A percentile compares a stretch with the other conserved stretches of the same genome.
Evolutionary conservation across 805 yeast genomes (phyloP).

Genomic region (Suhomyces sp.): DNA sequence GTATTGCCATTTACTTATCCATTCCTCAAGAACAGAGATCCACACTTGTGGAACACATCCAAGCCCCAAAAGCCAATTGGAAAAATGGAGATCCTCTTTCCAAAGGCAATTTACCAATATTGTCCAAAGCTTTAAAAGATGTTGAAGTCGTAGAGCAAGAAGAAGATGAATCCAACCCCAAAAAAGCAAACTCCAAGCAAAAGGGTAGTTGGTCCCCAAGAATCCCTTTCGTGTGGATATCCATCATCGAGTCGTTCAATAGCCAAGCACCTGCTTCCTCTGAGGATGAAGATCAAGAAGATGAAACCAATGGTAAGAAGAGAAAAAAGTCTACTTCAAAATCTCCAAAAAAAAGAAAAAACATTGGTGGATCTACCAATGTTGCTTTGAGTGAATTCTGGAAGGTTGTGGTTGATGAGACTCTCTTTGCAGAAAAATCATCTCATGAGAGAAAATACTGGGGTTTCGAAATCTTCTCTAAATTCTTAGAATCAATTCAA

Average conservation of each 20-base stretch:
- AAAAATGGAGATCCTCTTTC: constrained; percentile 68
- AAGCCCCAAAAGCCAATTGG: constrained; percentile 49
- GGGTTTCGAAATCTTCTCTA: constrained; percentile 74
- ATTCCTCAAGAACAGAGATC: constrained; percentile 37
- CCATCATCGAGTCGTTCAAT: constrained; percentile 48
- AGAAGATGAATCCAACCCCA: constrained; percentile 28
- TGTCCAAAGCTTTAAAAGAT: constrained; percentile 67
- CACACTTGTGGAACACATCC: constrained; percentile 10
- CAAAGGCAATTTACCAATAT: constrained; percentile 60
- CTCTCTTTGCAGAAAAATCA: constrained; percentile 70
- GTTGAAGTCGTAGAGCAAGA: constrained; percentile 41
- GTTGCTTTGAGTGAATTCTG: constrained; percentile 61
- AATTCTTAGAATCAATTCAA: constrained; percentile 35
- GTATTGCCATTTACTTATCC: constrained; percentile 67
- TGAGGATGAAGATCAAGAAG: constrained; percentile 18
- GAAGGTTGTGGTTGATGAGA: constrained; percentile 76
- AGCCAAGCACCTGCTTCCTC: constrained; percentile 16
- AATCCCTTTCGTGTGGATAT: constrained; percentile 74
- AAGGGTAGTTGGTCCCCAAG: constrained; percentile 74
- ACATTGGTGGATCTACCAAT: constrained; percentile 37
- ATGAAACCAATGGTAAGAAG: constrained; percentile 21
- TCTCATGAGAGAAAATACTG: constrained; percentile 84
- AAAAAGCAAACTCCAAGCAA: constrained; percentile 40
- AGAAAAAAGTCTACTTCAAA: constrained; percentile 31
- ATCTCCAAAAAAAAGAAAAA: constrained; percentile 15